Percentiles rank a stretch among this genome's conserved stretches.
phyloP scores from a whole-genome alignment of 805 yeast genomes.

The Vanderwaltozyma tropicalis region DNA sequence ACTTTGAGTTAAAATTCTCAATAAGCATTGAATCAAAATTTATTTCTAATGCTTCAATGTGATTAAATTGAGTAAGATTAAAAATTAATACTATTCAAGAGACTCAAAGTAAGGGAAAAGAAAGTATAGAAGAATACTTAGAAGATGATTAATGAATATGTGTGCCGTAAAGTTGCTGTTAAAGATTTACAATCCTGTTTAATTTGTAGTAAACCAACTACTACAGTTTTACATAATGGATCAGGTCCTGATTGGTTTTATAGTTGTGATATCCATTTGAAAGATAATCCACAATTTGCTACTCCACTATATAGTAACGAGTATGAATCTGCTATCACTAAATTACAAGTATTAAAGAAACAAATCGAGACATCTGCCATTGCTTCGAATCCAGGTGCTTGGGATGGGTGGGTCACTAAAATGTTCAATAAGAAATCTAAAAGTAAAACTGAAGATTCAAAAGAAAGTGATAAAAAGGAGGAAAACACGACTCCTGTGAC shows the following conservation, averaged over 20 bases:
- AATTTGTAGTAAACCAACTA: slow-evolving; percentile 21
- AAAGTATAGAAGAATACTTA: neutral
- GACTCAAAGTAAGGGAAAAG: too few relatives aligned
- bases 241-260: slow-evolving; percentile 27
- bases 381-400: slow-evolving; percentile 9
- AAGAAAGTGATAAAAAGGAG: neutral
- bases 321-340: slow-evolving; percentile 11
- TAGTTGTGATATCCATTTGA: slow-evolving; percentile 27
- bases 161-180: slow-evolving; percentile 19
- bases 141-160: slow-evolving; percentile 22
- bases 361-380: slow-evolving; percentile 7
- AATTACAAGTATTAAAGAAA: slow-evolving; percentile 12
- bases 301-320: slow-evolving; percentile 18
- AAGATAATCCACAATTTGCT: slow-evolving; percentile 26
- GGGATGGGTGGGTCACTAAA: slow-evolving; percentile 28
- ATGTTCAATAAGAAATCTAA: slow-evolving; percentile 13
- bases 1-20: too few relatives aligned
- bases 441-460: neutral
- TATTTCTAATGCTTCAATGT: too few relatives aligned
- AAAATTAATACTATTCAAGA: too few relatives aligned
- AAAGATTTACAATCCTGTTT: slow-evolving; percentile 24
- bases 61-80: too few relatives aligned
- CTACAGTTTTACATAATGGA: slow-evolving; percentile 20
- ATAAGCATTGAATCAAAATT: too few relatives aligned
- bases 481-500: too few relatives aligned